Evolutionary conservation across 148 eudicot genomes (phyloP), one percentile per base, ranked within the genome.

Genomic region (Limonium bicolor): DNA sequence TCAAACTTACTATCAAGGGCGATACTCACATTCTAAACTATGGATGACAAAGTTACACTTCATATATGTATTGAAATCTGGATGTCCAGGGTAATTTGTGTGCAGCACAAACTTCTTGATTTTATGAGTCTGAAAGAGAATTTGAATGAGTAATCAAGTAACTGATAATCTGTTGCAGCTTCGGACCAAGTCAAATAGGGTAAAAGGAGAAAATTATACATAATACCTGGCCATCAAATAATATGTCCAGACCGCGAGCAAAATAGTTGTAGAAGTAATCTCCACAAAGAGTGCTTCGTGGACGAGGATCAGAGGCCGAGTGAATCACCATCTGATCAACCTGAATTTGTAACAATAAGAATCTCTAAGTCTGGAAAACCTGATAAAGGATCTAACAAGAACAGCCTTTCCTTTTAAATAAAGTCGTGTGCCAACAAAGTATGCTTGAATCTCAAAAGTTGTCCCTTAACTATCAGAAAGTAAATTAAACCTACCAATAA

Each of bases 311-410:
- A 9, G 88, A 78, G 29, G 85, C 87, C 13, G 95, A 90, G 70
- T 90, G 99, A 50, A 90, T 90, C 35, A 85, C 93, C 99, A 90
- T 90, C 65, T 90, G 99, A 48, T 90, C 99, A 40, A 90, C 95
- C 99, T 90, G 72, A 46, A n/a, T 30, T 42, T n/a, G n/a, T n/a
- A 49, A 18, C 19, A 14, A 28, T 13, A 25, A 36, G 7, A 19
- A 29, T 22, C 20, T 31, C 8, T 31, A 19, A 31, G 17, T 48
- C 52, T 20, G 19, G 10, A 21, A 31, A 32, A 48, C 20, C 26
- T 47, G 29, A 16, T 11, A 1, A 47, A 31, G 11, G 37, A 34
- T 4, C 5, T 10, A 34, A 1, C 37, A 34, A 4, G 14, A 34
- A 4, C 14, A 4, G 14, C 7, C 11, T n/a, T n/a, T n/a, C n/a